Base-by-base conservation (phyloP, 257 asterid species). In the Lithospermum erythrorhizon region DNA sequence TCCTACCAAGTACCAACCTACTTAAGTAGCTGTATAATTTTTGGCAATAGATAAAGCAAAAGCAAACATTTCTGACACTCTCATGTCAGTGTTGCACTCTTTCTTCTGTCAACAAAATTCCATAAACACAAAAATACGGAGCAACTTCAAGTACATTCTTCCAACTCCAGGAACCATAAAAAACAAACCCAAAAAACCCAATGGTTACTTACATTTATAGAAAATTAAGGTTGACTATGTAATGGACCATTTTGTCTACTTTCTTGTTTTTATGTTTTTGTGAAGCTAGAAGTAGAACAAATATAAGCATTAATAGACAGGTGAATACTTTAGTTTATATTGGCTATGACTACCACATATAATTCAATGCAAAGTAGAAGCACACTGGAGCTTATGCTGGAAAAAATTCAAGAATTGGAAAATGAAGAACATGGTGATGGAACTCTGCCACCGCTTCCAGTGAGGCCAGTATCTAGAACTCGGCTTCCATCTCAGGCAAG, bases 351-450 rank as follows among this genome's bases (percentile, higher is more conserved):
- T 21, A 65, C 74, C n/a, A 41, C 49, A 41, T 41, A 41, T 41
- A 62, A 62, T 61, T 51, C 79, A 45, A 80, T 77, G 85, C 70
- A 65, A 63, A 68, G 52, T 66, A 89, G 76, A 35, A 87, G 96
- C 76, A 75, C 91, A 9, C 66, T 87, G 64, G 96, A 87, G 84
- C 70, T 85, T 57, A 81, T 87, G 94, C 84, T 87, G 70, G 80
- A 76, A 11, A 76, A 73, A 61, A 35, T 87, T 62, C 96, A 75
- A 77, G 75, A 75, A 64, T 37, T 37, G 66, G 89, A 85, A 47
- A 79, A 73, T 41, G 70, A 49, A 72, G 70, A 77, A 17, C 25
- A 57, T 27, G 78, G 68, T 21, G 24, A 3, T 13, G 18, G 49
- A 0, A 13, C 49, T n/a, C 91, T 83, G 9, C 96, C 96, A 6